Percentiles rank a stretch among this genome's conserved stretches.
These are phyloP conservation scores for Purpureocillium takamizusanense DNA, from an alignment of 2,329 filamentous ascomycete genomes.

Conservation along the genomic window DNA sequence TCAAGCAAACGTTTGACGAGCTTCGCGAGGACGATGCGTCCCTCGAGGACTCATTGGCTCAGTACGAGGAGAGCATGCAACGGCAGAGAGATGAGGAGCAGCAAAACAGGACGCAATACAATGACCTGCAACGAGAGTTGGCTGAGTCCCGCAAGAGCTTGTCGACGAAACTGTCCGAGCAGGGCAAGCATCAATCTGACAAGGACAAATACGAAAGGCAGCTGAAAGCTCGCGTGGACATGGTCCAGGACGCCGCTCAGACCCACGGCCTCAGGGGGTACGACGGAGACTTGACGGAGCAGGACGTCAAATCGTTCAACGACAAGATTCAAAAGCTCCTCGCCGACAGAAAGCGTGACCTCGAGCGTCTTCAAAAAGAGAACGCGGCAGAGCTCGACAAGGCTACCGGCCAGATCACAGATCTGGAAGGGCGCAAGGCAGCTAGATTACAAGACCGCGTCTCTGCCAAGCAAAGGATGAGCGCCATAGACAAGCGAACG, in stretches of 20 bases:
- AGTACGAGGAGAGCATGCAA: constrained; percentile 69
- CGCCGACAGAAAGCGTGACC: constrained; percentile 66
- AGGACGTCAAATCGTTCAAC: constrained; percentile 67
- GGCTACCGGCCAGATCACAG: constrained; percentile 62
- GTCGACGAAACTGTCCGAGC: constrained; percentile 49
- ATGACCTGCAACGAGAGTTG: constrained; percentile 48
- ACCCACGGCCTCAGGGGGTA: constrained; percentile 76
- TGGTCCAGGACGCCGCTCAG: constrained; percentile 71
- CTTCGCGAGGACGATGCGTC: constrained; percentile 70
- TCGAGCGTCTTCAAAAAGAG: constrained; percentile 67
- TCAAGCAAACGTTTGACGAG: constrained; percentile 65
- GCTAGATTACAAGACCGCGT: constrained; percentile 66
- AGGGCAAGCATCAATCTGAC: constrained; percentile 75
- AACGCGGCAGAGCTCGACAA: constrained; percentile 65
- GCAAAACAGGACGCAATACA: constrained; percentile 54
- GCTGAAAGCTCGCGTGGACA: constrained; percentile 56
- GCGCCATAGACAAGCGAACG: constrained; percentile 63
- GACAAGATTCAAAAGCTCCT: constrained; percentile 66
- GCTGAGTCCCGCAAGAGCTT: constrained; percentile 34
- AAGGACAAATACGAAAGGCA: constrained; percentile 82
- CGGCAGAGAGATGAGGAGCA: constrained; percentile 57
- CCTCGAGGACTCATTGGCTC: constrained; percentile 60
- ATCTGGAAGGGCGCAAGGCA: constrained; percentile 66
- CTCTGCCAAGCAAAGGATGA: constrained; percentile 63
- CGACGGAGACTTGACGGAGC: constrained; percentile 68